phyloP scores from a whole-genome alignment of 208 protist genomes.

The Borovskyia barvae region DNA sequence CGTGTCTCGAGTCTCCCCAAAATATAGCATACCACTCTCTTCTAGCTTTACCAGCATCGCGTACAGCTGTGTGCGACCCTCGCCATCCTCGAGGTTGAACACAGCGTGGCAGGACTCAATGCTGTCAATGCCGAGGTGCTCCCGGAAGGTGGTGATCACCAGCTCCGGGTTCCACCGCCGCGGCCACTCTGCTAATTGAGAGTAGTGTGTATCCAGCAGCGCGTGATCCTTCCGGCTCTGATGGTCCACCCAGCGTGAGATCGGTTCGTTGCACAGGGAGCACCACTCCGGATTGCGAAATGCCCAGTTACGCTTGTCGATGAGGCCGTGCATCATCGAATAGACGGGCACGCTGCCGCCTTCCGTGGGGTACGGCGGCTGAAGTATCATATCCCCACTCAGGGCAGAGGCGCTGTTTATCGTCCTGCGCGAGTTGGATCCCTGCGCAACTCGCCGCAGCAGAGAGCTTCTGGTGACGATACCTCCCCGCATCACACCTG shows the following conservation, averaged over 20 bases:
- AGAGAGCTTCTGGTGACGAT: too few relatives aligned
- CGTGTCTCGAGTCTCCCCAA: slow-evolving; percentile 73
- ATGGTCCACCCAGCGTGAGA: slow-evolving; percentile 86
- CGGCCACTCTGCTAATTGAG: slow-evolving; percentile 64
- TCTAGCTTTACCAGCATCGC: slow-evolving; percentile 77
- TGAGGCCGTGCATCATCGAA: slow-evolving; percentile 72
- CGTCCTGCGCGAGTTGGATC: slow-evolving; percentile 6
- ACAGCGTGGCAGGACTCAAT: slow-evolving; percentile 50
- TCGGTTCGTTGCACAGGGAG: slow-evolving; percentile 88
- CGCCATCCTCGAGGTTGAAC: slow-evolving; percentile 53
- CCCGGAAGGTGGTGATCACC: slow-evolving; percentile 49
- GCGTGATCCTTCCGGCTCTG: slow-evolving; percentile 88
- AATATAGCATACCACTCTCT: slow-evolving; percentile 82
- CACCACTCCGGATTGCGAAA: slow-evolving; percentile 86
- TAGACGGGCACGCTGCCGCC: slow-evolving; percentile 87
- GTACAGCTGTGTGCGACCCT: slow-evolving; percentile 72
- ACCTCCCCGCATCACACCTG: too few relatives aligned
- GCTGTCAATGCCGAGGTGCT: slow-evolving; percentile 47
- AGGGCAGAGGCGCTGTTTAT: not conserved
- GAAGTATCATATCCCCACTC: slow-evolving; percentile 16
- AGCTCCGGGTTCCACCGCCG: slow-evolving; percentile 81
- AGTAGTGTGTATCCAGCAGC: slow-evolving; percentile 89
- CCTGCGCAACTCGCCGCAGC: too few relatives aligned
- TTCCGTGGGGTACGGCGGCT: slow-evolving; percentile 66
- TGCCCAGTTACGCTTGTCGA: slow-evolving; percentile 87